Conservation (phyloP, 345 rosid genomes). For the Melastoma malabathricum region DNA sequence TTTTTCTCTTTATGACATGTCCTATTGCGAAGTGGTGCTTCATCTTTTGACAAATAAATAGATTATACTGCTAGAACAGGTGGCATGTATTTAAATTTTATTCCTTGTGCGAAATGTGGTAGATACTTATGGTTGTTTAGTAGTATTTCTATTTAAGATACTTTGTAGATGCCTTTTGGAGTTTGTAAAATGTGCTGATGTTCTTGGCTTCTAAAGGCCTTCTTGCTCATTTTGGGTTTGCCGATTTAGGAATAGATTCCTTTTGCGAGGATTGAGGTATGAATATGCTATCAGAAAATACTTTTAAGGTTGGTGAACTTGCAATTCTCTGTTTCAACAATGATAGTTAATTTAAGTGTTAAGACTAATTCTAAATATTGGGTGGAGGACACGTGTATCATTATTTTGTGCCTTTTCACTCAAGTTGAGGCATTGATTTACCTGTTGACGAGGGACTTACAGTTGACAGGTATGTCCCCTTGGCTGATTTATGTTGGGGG, state of each 20-base stretch:
- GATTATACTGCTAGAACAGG: too few relatives aligned
- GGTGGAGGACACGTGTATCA: neutral
- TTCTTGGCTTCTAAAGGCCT: too few relatives aligned
- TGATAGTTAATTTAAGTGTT: neutral
- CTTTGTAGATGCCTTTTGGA: too few relatives aligned
- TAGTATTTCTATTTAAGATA: too few relatives aligned
- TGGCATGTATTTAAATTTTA: too few relatives aligned
- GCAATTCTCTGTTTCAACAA: neutral
- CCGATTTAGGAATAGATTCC: conserved; percentile 62
- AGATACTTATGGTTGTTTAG: too few relatives aligned
- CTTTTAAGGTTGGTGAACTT: conserved; percentile 52
- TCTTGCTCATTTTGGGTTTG: neutral
- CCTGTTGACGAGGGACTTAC: conserved; percentile 83
- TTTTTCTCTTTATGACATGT: too few relatives aligned
- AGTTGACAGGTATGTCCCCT: conserved; percentile 89
- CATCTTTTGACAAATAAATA: too few relatives aligned
- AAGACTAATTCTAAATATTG: neutral
- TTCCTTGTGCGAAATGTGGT: too few relatives aligned
- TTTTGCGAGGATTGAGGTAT: conserved; percentile 94
- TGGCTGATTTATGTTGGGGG: conserved; percentile 95
- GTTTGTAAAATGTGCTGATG: too few relatives aligned
- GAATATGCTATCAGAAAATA: conserved; percentile 79
- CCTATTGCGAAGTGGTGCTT: too few relatives aligned
- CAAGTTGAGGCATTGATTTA: conserved; percentile 79
- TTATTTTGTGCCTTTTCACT: conserved; percentile 10